Base-by-base conservation (phyloP, 2,329 filamentous ascomycete species). In the Cytospora piceae region DNA sequence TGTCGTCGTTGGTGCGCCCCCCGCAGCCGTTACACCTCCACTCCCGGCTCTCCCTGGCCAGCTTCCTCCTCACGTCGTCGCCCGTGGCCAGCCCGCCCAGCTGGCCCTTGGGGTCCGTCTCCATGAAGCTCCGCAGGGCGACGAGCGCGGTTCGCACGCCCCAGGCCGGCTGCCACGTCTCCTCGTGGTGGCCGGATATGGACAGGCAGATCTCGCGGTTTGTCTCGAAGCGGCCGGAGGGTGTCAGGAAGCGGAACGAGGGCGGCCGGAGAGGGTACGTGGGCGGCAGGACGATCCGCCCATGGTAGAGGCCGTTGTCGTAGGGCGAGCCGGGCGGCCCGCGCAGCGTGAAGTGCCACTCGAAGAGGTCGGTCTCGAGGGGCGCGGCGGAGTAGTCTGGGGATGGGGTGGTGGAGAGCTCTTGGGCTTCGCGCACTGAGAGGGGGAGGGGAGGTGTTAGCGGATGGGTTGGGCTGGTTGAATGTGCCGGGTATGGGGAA, bases 121-220 rank as follows among this genome's bases (percentile, higher is more conserved):
- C 93, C 93, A 99, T 98, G 77, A 97, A 97, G 71, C 87, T 90
- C 63, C 95, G 82, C 58, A 98, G 87, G 17, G 87, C 87, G 52
- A 89, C 85, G 8, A 99, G 80, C 20, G 95, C 94, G 4, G 95
- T 98, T 67, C 95, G 85, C 12, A 99, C 90, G 0, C 95, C 95
- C 95, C 95, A 99, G 0, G 95, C 95, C 0, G 95, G 95, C 83
- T 97, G 94, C 95, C 95, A 99, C 20, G 92, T 96, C 81, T 98
- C 95, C 77, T 98, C 95, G 79, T 99, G 95, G 78, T 97, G 94
- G 2, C 94, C 94, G 61, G 88, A 92, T 73, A 98, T 99, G 73
- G 88, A 92, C 20, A 99, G 87, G 75, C 95, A 99, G 72, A 99
- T 98, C 81, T 98, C 94, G 70, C 95, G 88, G 76, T 99, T 99